Evolutionary conservation across 2,329 filamentous ascomycete genomes (phyloP).

Genomic region (Exophiala calicioides): DNA sequence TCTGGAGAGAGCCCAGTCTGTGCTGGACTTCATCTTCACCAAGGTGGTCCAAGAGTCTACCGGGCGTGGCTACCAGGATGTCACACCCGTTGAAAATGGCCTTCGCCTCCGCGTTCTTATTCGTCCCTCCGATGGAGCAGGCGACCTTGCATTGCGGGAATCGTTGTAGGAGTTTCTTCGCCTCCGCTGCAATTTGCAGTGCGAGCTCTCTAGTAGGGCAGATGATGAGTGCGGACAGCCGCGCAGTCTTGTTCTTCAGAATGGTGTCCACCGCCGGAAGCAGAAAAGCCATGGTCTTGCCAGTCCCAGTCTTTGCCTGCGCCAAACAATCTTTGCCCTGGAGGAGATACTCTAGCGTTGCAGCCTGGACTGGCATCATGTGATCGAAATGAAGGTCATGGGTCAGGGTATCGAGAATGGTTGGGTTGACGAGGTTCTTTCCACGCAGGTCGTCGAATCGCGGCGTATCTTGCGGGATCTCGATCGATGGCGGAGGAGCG

Average conservation of each 20-base stretch:
- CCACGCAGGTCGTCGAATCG: constrained; percentile 17
- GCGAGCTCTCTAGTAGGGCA: constrained; percentile 96
- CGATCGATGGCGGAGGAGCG: constrained; percentile 12
- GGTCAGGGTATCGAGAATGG: constrained; percentile 18
- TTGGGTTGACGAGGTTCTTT: constrained; percentile 15
- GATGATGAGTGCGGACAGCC: constrained; percentile 70
- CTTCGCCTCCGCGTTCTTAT: constrained; percentile 14
- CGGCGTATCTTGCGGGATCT: constrained; percentile 15
- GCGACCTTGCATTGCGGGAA: constrained; percentile 86
- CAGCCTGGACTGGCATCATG: constrained; percentile 22
- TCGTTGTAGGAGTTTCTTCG: constrained; percentile 58
- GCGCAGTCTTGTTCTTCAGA: constrained; percentile 63
- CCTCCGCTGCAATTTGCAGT: constrained; percentile 71
- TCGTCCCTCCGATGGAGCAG: constrained; percentile 30
- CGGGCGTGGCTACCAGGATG: constrained; percentile 85
- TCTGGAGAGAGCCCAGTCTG: constrained; percentile 60
- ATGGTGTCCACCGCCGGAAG: constrained; percentile 82
- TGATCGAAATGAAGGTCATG: constrained; percentile 20
- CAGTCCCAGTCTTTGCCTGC: constrained; percentile 94
- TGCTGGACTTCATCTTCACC: constrained; percentile 65
- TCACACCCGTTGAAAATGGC: constrained; percentile 14
- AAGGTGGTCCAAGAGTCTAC: constrained; percentile 80
- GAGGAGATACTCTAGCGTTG: constrained; percentile 19
- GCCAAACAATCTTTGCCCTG: constrained; percentile 62
- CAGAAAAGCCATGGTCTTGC: constrained; percentile 93